Evolutionary conservation across 1,284 basidiomycete genomes (phyloP).

Genomic region (Phylloboletellus chloephorus): DNA sequence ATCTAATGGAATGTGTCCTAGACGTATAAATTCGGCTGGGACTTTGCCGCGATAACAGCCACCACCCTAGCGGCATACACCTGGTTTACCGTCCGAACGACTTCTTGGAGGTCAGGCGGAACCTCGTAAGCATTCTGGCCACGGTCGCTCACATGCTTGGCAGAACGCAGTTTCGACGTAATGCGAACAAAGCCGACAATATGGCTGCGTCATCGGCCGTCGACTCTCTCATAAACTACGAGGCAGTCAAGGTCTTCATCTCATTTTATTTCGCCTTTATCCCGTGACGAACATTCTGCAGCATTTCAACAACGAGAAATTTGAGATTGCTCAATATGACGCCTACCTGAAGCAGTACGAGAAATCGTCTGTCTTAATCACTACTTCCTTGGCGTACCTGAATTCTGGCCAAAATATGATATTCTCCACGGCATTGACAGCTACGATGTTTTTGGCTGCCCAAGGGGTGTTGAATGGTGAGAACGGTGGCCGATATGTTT

Average conservation of each 20-base stretch:
- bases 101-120: slow-evolving; percentile 77
- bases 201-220: slow-evolving; percentile 91
- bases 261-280: background rate
- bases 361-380: slow-evolving; percentile 89
- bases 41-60: slow-evolving; percentile 90
- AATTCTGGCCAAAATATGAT: slow-evolving; percentile 98
- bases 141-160: slow-evolving; percentile 5
- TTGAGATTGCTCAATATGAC: slow-evolving; percentile 91
- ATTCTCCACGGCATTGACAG: slow-evolving; percentile 87
- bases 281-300: slow-evolving; percentile 30
- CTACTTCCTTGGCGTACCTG: slow-evolving; percentile 87
- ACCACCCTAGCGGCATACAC: slow-evolving; percentile 87
- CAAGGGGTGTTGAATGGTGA: slow-evolving; percentile 88
- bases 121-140: background rate
- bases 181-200: slow-evolving; percentile 96
- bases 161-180: slow-evolving; percentile 89
- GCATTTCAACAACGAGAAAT: slow-evolving; percentile 97
- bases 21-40: slow-evolving; percentile 96
- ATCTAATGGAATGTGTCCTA: slow-evolving; percentile 29
- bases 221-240: slow-evolving; percentile 95
- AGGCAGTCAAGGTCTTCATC: slow-evolving; percentile 84
- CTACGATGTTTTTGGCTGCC: slow-evolving; percentile 95
- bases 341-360: slow-evolving; percentile 85
- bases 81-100: slow-evolving; percentile 96
- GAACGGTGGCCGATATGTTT: background rate